These are phyloP conservation scores for Talaromyces trachyspermus DNA, from an alignment of 495 filamentous ascomycete genomes.

Conservation along the genomic window DNA sequence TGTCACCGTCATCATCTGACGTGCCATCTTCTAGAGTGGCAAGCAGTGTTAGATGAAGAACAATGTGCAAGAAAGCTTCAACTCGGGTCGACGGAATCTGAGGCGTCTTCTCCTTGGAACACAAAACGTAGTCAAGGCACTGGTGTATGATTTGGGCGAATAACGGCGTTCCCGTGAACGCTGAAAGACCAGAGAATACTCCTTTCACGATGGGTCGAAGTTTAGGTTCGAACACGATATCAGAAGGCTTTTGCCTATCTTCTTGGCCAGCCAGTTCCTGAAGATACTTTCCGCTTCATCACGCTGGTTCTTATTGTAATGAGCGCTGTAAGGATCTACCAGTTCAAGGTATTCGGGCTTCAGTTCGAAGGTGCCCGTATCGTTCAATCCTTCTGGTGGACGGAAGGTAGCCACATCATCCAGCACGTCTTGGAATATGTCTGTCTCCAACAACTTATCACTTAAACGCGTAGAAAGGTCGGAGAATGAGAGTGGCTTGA, in stretches of 20 bases:
- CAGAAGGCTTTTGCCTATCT: conserved; percentile 71
- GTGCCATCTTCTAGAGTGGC: conserved; percentile 74
- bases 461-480: conserved; percentile 70
- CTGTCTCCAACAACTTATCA: conserved; percentile 49
- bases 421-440: conserved; percentile 82
- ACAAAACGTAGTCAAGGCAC: conserved; percentile 68
- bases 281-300: conserved; percentile 91
- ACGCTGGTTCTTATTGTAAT: conserved; percentile 94
- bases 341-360: conserved; percentile 76
- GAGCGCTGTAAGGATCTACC: conserved; percentile 88
- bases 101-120: conserved; percentile 55
- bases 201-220: conserved; percentile 70
- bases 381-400: conserved; percentile 80
- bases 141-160: conserved; percentile 91
- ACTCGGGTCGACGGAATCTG: conserved; percentile 71
- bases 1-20: conserved; percentile 48
- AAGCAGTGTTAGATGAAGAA: conserved; percentile 77
- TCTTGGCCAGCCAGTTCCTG: conserved; percentile 77
- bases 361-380: conserved; percentile 88
- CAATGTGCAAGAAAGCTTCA: conserved; percentile 85
- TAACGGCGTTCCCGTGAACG: conserved; percentile 72
- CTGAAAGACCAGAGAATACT: conserved; percentile 63
- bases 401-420: conserved; percentile 84
- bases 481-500: conserved; percentile 90
- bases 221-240: conserved; percentile 91